phyloP scores from a whole-genome alignment of 2,329 filamentous ascomycete genomes.

The Ceratocystis colombiana region DNA sequence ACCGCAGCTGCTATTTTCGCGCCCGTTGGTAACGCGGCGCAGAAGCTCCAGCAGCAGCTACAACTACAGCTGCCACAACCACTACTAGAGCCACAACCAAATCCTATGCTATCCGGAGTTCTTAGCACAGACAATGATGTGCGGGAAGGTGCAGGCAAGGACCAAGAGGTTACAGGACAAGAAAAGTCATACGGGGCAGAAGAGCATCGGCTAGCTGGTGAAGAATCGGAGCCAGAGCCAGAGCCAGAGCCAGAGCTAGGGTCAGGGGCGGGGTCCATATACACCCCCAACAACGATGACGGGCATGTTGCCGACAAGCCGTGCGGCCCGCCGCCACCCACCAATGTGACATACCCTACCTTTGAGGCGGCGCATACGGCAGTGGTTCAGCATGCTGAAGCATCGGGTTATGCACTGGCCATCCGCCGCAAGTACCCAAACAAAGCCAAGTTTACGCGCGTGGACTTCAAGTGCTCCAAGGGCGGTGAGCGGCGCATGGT shows the following conservation, averaged over 20 bases:
- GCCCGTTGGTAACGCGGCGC: background rate
- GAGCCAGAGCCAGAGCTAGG: too few species aligned
- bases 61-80: too few species aligned
- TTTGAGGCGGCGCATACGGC: background rate
- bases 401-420: background rate
- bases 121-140: too few species aligned
- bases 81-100: too few species aligned
- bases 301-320: background rate
- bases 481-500: background rate
- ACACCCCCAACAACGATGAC: too few species aligned
- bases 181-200: too few species aligned
- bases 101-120: too few species aligned
- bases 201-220: too few species aligned
- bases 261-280: too few species aligned
- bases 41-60: background rate
- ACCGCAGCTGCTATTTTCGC: background rate
- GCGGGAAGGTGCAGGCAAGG: too few species aligned
- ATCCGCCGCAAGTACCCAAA: slow-evolving; percentile 1
- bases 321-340: background rate
- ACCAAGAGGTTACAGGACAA: too few species aligned
- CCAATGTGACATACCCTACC: background rate
- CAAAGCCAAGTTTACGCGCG: background rate
- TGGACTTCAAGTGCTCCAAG: background rate
- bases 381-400: background rate
- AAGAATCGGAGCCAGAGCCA: too few species aligned